Evolutionary conservation across 1,284 basidiomycete species (phyloP), one percentile per base, ranked within the genome.

Genomic region (Athelia sp.): DNA sequence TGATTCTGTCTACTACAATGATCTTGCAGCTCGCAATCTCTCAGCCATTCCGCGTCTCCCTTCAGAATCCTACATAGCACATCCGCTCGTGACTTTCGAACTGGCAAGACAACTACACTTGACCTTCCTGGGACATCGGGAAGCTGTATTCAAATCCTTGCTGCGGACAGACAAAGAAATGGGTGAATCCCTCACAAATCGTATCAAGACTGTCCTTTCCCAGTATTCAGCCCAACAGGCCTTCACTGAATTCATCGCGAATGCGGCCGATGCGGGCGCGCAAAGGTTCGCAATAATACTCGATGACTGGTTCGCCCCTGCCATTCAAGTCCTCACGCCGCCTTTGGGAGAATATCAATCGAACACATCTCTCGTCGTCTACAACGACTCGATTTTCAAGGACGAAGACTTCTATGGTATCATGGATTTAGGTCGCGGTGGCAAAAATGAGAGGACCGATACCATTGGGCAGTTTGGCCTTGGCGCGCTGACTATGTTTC

Each of bases 391-490:
- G 1, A 55, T 56, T 0, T 78, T 79, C 51, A 61, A 61, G 0
- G 55, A 66, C 2, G 50, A 62, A 2, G 76, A 78, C 52, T 75
- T 76, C 34, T 57, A 62, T 23, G 75, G 75, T 0, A 71, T 79
- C 26, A 62, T 70, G 24, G 54, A 59, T 15, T 69, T 74, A 3
- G 73, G 74, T 2, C 58, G 67, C 11, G 75, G 76, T 6, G 72
- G 73, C 1, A 78, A 79, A 55, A 54, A 56, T 13, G 63, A 53
- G 2, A 57, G 56, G 18, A 54, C 52, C 0, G 66, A 68, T 45
- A 70, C 63, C 2, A 77, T 78, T 46, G 76, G 76, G 2, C 70
- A 72, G 34, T 79, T 76, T 60, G 77, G 76, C 2, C 61, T 74
- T 11, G 77, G 77, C 6, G 70, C 74, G 6, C 61, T 78, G 8